These are phyloP conservation scores for Aureobasidium sp. DNA, from an alignment of 2,329 filamentous ascomycete species.

Conservation along the genomic window DNA sequence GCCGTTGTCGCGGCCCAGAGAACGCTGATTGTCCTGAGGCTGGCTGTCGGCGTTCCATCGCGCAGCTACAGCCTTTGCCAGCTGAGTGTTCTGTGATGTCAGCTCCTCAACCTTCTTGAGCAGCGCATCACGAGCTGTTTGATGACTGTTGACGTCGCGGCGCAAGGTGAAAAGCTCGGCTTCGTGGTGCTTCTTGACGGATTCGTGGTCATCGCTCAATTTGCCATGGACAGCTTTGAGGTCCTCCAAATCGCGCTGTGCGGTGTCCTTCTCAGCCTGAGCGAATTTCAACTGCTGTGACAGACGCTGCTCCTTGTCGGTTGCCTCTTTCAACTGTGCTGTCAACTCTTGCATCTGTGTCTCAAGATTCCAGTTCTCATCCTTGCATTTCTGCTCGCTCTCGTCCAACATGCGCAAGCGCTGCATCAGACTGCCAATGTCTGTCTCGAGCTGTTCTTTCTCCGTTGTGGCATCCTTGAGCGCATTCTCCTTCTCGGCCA, in stretches of 20 bases:
- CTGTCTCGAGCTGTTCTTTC: constrained; percentile 72
- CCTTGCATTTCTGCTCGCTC: constrained; percentile 92
- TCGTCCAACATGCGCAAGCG: constrained; percentile 79
- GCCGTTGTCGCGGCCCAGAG: constrained; percentile 55
- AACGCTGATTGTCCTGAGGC: constrained; percentile 39
- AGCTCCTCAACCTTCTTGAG: constrained; percentile 85
- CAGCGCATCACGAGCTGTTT: constrained; percentile 69
- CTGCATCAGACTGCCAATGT: constrained; percentile 71
- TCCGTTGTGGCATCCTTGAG: constrained; percentile 68
- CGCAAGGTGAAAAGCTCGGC: constrained; percentile 79
- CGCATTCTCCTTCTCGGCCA: constrained; percentile 82
- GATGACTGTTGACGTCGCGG: constrained; percentile 68
- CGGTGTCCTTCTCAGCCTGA: constrained; percentile 65
- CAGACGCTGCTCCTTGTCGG: constrained; percentile 77
- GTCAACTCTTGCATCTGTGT: constrained; percentile 82
- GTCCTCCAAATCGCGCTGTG: constrained; percentile 86
- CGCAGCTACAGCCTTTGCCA: constrained; percentile 74
- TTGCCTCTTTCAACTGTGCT: constrained; percentile 63
- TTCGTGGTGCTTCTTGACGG: constrained; percentile 74
- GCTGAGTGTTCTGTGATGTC: constrained; percentile 80
- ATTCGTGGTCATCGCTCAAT: constrained; percentile 71
- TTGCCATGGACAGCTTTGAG: constrained; percentile 72
- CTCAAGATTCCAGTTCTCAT: constrained; percentile 97
- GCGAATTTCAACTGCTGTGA: constrained; percentile 62
- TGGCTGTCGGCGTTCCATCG: constrained; percentile 43